Percentiles rank a stretch among this genome's conserved stretches.
Conservation (phyloP, 805 yeast genomes). For the Helenozyma rhizophorensis region DNA sequence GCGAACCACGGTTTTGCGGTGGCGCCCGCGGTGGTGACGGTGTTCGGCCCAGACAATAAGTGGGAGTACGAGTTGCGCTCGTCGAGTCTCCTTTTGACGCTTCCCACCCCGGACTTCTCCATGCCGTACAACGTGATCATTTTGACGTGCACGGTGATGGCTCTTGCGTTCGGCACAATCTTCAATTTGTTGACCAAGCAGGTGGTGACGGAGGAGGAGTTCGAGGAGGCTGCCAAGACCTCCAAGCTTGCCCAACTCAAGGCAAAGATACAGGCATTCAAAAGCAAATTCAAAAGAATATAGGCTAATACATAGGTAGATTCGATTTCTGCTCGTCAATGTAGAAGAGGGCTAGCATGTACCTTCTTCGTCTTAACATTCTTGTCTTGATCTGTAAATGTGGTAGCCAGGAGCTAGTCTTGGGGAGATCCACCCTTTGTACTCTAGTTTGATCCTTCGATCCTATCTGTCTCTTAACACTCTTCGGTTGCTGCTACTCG, state of each 20-base stretch:
- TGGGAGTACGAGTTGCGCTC: slow-evolving; percentile 59
- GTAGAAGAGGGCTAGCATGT: background rate
- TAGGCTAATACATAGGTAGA: background rate
- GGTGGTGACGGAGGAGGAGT: slow-evolving; percentile 71
- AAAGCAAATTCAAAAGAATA: background rate
- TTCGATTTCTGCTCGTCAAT: background rate
- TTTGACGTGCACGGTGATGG: slow-evolving; percentile 88
- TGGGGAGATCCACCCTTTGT: no score
- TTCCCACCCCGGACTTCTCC: slow-evolving; percentile 96
- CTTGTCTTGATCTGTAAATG: no score
- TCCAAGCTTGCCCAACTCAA: slow-evolving; percentile 7
- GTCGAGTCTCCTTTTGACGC: slow-evolving; percentile 75
- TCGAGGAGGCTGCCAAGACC: slow-evolving; percentile 29
- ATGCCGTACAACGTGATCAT: slow-evolving; percentile 98
- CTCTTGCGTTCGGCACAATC: slow-evolving; percentile 82
- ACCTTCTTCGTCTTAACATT: background rate
- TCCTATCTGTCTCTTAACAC: no score
- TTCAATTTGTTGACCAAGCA: slow-evolving; percentile 74
- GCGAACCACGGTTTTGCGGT: slow-evolving; percentile 97
- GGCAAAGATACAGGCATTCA: slow-evolving; percentile 9
- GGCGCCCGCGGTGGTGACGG: slow-evolving; percentile 80
- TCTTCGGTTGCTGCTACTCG: no score
- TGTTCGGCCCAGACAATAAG: slow-evolving; percentile 30
- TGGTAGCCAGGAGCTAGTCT: no score
- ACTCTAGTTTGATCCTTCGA: no score